Conservation (phyloP, 1,284 basidiomycete genomes). For the Fomitopsis betulina region DNA sequence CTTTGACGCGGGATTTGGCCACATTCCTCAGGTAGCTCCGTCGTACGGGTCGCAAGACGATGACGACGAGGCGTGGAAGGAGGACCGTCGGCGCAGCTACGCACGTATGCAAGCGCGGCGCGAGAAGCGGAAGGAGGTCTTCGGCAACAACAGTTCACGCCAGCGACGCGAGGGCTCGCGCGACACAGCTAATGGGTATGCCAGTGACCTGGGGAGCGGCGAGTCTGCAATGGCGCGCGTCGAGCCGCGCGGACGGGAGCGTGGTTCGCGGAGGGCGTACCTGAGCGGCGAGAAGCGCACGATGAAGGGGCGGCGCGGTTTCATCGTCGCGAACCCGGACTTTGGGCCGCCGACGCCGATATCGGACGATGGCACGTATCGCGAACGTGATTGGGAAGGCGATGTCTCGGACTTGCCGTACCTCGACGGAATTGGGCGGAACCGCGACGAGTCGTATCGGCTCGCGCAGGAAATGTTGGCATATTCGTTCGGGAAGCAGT, state of each 20-base stretch:
- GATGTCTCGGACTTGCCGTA: slow-evolving; percentile 3
- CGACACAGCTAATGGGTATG: slow-evolving; percentile 13
- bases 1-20: slow-evolving; percentile 46
- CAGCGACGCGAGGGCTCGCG: slow-evolving; percentile 5
- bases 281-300: neutral
- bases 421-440: slow-evolving; percentile 7
- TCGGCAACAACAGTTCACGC: neutral
- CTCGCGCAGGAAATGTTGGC: slow-evolving; percentile 8
- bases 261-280: neutral
- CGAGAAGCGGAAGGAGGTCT: slow-evolving; percentile 18
- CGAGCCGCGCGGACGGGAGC: neutral
- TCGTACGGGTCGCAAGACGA: slow-evolving; percentile 12
- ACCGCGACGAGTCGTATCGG: slow-evolving; percentile 7
- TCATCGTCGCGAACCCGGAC: slow-evolving; percentile 11
- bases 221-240: neutral
- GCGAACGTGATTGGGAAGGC: slow-evolving; percentile 4
- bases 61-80: slow-evolving; percentile 26
- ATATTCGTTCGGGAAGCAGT: slow-evolving; percentile 9
- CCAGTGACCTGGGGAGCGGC: slow-evolving; percentile 14
- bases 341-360: slow-evolving; percentile 4
- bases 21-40: slow-evolving; percentile 6
- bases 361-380: neutral
- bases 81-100: slow-evolving; percentile 18
- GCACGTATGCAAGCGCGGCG: slow-evolving; percentile 21
- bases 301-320: slow-evolving; percentile 2